Base-by-base conservation (phyloP, 768 basidiomycete species). In the Russula dissimulans region DNA sequence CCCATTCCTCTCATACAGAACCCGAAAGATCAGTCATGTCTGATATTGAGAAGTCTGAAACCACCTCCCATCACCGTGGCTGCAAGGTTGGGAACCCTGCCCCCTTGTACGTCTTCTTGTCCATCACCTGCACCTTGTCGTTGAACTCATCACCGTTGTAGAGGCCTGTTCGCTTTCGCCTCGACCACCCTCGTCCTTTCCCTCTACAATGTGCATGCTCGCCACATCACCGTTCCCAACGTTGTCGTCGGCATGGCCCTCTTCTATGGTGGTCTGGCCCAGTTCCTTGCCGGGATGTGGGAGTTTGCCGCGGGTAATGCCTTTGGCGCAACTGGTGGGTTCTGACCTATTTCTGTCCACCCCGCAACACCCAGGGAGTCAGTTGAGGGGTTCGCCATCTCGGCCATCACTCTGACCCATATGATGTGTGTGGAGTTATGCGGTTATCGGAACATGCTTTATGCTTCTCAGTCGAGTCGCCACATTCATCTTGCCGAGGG, bases 221-320 rank as follows among this genome's bases (percentile, higher is more conserved):
- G 84, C n/a, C 69, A 73, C 26, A 76, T 91, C 61, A 64, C 68
- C 18, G 66, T 70, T 8, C 82, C 88, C 39, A 91, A 92, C 60
- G 81, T 84, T 29, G 83, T 92, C 53, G 79, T 92, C 51, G 93
- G 91, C 55, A 91, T 95, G 91, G 90, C 91, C 18, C 70, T 90
- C 65, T 88, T 84, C 72, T 82, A 82, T 63, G 93, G 92, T 64
- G 93, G 93, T 60, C 83, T 94, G 42, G 84, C 80, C 11, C 93
- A 95, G 70, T 78, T 95, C 54, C 74, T 94, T 41, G 92, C 91
- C 15, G 93, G 93, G 39, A 90, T 92, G 86, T 92, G 90, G 90
- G 72, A 72, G 60, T 74, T 73, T 36, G 73, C 71, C 2, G 54
- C 79, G 29, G 84, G 84, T 0, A 89, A 91, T 63, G 75, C 73